Base-by-base conservation (phyloP, 345 rosid species). In the Acer campestre region DNA sequence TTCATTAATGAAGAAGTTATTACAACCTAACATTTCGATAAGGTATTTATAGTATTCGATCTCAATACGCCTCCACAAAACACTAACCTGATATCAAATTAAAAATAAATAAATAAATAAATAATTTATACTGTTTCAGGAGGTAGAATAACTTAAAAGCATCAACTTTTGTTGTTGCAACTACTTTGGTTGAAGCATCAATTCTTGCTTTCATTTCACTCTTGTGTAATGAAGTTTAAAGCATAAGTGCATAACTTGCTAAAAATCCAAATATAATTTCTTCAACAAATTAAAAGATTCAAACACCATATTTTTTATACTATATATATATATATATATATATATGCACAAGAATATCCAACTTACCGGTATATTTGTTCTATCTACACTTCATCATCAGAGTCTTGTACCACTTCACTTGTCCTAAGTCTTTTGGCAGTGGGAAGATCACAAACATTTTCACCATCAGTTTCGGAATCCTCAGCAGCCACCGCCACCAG, bases 331-430 rank as follows among this genome's bases (percentile, higher is more conserved):
- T 48, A 68, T 38, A n/a, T n/a, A n/a, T 29, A 29, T 49, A 13
- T 49, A 49, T 48, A 68, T 38, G 59, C 40, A 49, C 70, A 48
- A 59, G 59, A 22, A 70, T 13, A 61, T 29, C 70, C 20, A n/a
- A 31, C 59, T 77, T 46, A 18, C 63, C 51, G 46, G 29, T 67
- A 11, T 6, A 63, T 17, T 12, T 44, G 17, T 20, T 23, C 67
- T 8, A 14, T 23, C 61, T 73, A 58, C 25, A 59, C 79, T 53
- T 88, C 94, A 23, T 81, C 95, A 68, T 93, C 92, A 31, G 90
- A 87, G 68, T 88, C 87, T 78, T 81, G 87, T 75, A 89, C 93
- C 64, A 90, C 85, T 74, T 78, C 71, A 81, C 82, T 72, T 42
- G 71, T 88, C 87, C 81, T 91, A 65, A 67, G 65, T 68, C 83